Base-by-base conservation (phyloP, 2,329 filamentous ascomycete genomes). In the Sarocladiaceae sp. region DNA sequence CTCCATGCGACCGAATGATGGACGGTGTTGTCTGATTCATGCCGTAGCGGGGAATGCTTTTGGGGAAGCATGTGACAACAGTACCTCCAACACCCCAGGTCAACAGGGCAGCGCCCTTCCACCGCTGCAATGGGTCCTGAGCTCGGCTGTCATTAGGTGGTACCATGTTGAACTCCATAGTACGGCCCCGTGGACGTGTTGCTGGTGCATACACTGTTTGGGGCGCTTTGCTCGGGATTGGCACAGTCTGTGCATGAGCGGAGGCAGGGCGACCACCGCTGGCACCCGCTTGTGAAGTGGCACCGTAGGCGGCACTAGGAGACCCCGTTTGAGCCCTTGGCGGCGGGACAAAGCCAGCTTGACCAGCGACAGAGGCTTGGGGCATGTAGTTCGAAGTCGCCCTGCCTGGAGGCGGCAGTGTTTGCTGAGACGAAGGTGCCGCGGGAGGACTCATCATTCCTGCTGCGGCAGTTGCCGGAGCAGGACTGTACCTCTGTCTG, bases 51-150 rank as follows among this genome's bases (percentile, higher is more conserved):
- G 91, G 90, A 26, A 93, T 79, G 51, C 91, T 85, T 59, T 86
- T 89, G 0, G 94, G 93, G 56, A 97, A 96, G 33, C 83, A 88
- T 1, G 85, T 89, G 3, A 94, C 74, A 10, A 96, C 69, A 2
- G 79, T 78, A 11, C 93, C 93, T 16, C 89, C 90, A 40, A 94
- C 81, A 3, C 88, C 89, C 83, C 94, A 98, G 1, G 78, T 78
- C 56, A 97, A 83, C 11, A 95, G 76, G 0, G 94, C 93, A 11
- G 80, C 77, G 3, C 94, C 94, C 65, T 85, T 89, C 93, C 93
- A 98, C 52, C 93, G 76, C 59, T 95, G 77, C 6, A 98, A 69
- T 2, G 83, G 80, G 65, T 98, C 93, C 15, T 80, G 66, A 55
- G 85, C 78, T 16, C 77, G 75, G 2, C 81, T 81, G 59, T 85